A percentile compares a stretch with the other conserved stretches of the same genome.
These are phyloP conservation scores for Umbelopsis sp. DNA, from an alignment of 192 early-diverging fungal genomes.

Conservation along the genomic window DNA sequence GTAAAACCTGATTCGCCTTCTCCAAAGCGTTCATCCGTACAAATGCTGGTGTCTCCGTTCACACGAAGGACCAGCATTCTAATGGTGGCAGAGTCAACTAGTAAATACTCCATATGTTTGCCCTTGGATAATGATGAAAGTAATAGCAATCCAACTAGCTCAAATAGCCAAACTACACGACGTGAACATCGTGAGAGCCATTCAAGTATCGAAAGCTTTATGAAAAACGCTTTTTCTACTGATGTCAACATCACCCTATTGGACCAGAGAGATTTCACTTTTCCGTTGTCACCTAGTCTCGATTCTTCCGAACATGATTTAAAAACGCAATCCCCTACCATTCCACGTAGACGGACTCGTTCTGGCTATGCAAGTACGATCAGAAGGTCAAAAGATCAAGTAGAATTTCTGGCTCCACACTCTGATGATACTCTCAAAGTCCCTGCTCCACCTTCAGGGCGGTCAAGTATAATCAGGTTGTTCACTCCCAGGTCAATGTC, in stretches of 20 bases:
- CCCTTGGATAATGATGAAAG: not conserved
- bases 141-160: not conserved
- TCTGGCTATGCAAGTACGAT: not conserved
- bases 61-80: conserved; percentile 22
- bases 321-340: not conserved
- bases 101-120: not conserved
- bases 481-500: not conserved
- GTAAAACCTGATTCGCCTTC: not conserved
- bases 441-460: not conserved
- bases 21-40: conserved; percentile 19
- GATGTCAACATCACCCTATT: not conserved
- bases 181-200: not conserved
- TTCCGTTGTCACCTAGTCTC: not conserved
- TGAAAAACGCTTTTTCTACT: not conserved
- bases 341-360: not conserved
- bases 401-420: not conserved
- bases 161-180: not conserved
- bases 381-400: not conserved
- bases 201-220: conserved; percentile 3
- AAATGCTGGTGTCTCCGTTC: conserved; percentile 27
- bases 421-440: not conserved
- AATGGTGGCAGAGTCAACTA: not conserved
- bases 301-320: not conserved
- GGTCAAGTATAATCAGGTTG: not conserved
- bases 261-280: not conserved